Evolutionary conservation across 768 basidiomycete genomes (phyloP), one percentile per base, ranked within the genome.

Genomic region (Suillus hirtellus): DNA sequence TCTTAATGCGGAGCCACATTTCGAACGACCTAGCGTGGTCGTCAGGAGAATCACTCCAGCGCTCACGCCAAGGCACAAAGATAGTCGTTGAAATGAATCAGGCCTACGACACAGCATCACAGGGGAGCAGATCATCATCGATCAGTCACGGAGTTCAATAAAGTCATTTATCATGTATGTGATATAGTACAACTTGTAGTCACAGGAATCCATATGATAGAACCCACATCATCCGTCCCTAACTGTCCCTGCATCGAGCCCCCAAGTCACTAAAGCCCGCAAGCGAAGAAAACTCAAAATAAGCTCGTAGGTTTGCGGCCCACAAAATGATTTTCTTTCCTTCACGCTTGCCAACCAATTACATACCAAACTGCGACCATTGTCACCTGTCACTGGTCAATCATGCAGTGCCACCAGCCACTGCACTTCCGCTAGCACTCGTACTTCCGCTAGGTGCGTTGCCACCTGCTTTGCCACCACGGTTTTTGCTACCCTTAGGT

Each of bases 401-500:
- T 63, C 60, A 43, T 46, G 47, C 63, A 43, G 60, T 49, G 14
- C 27, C 52, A 21, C 67, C 68, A 24, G 40, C 43, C 27, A 46
- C 49, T 8, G 47, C 59, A 49, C 66, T 63, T 19, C 68, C 72
- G 17, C 67, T 64, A 46, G 68, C 10, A 50, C 63, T 64, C 35
- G 44, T 27, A 44, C 38, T 42, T 19, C 56, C 56, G 7, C 17
- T 58, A 42, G 56, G 24, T 42, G 40, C 56, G 60, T 58, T 61
- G n/a, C 60, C 44, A 60, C 38, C 43, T 27, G 53, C 52, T 59
- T 60, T 71, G 55, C 68, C 64, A 0, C 65, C 65, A 55, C 74
- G 72, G 37, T 89, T 89, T 73, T 87, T 89, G 71, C 89, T 90
- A 2, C 89, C 89, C 68, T 86, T 88, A 40, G 89, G 89, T 10